A percentile compares a stretch with the other conserved stretches of the same genome.
Conservation (phyloP, 140 eudicot species). For the Stevia rebaudiana region DNA sequence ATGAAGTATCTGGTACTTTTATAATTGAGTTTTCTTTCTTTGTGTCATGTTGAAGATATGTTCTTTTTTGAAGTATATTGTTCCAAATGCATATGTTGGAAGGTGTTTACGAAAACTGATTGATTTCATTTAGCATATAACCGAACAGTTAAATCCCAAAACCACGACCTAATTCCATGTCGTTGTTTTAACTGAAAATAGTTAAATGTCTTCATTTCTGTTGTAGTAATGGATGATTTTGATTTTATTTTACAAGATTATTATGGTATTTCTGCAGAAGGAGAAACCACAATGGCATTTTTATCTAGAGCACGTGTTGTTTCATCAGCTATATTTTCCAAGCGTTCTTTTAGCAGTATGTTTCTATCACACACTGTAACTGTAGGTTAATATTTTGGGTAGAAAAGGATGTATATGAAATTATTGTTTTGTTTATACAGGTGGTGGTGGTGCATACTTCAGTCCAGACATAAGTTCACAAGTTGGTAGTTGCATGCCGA, state of each 20-base stretch:
- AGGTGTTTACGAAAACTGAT: too few relatives aligned
- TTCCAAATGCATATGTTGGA: too few relatives aligned
- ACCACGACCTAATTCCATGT: too few relatives aligned
- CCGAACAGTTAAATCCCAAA: too few relatives aligned
- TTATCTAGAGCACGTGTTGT: conserved; percentile 25
- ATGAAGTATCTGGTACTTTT: too few relatives aligned
- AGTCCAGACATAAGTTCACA: conserved; percentile 62
- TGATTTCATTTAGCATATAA: too few relatives aligned
- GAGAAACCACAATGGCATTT: conserved; percentile 20
- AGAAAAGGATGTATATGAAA: not conserved
- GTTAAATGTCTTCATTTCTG: not conserved
- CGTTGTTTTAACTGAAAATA: too few relatives aligned
- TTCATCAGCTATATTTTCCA: conserved; percentile 24
- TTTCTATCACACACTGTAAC: conserved; percentile 1
- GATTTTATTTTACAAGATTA: not conserved
- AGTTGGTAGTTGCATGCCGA: conserved; percentile 69
- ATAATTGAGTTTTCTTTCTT: too few relatives aligned
- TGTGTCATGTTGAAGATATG: too few relatives aligned
- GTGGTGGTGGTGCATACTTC: too few relatives aligned
- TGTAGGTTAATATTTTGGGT: conserved; percentile 4
- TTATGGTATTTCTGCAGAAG: conserved; percentile 4
- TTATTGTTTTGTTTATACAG: not conserved
- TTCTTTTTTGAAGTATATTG: too few relatives aligned
- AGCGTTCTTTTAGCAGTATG: conserved; percentile 29
- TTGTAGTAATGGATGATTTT: not conserved